Percentiles rank a stretch among this genome's conserved stretches.
Conservation (phyloP, 1,284 basidiomycete genomes). For the Ganoderma resinaceum region DNA sequence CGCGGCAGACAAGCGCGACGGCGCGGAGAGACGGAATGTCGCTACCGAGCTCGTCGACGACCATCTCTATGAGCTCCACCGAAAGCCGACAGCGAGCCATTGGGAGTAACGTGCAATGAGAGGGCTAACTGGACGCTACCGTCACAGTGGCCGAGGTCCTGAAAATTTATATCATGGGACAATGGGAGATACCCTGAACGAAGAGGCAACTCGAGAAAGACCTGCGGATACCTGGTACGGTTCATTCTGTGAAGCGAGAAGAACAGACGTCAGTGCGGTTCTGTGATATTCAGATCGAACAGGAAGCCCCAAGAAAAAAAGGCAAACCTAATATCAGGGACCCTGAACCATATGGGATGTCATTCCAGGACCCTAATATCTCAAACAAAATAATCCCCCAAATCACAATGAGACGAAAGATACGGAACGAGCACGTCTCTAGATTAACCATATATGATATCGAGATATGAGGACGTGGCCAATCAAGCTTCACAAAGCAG, state of each 20-base stretch:
- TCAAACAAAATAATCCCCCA: background rate
- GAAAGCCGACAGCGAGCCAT: background rate
- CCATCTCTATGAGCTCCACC: background rate
- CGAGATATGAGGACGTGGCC: background rate
- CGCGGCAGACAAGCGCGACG: background rate
- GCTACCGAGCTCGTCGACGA: background rate
- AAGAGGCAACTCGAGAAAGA: background rate
- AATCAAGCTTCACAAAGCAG: background rate
- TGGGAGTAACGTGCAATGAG: background rate
- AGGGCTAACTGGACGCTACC: background rate
- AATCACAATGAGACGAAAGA: background rate
- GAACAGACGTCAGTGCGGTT: background rate
- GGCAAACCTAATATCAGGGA: background rate
- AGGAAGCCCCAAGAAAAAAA: background rate
- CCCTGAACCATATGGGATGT: background rate
- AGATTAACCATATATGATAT: background rate
- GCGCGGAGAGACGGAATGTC: conserved; percentile 1
- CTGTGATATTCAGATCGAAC: background rate
- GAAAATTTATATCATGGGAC: background rate
- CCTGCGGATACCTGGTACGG: background rate
- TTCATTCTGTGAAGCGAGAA: background rate
- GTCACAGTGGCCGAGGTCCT: background rate
- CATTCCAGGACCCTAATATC: background rate
- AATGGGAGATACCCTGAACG: background rate
- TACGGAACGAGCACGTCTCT: background rate